These are phyloP conservation scores for Lachnellula arida DNA, from an alignment of 2,329 filamentous ascomycete genomes.

Conservation along the genomic window DNA sequence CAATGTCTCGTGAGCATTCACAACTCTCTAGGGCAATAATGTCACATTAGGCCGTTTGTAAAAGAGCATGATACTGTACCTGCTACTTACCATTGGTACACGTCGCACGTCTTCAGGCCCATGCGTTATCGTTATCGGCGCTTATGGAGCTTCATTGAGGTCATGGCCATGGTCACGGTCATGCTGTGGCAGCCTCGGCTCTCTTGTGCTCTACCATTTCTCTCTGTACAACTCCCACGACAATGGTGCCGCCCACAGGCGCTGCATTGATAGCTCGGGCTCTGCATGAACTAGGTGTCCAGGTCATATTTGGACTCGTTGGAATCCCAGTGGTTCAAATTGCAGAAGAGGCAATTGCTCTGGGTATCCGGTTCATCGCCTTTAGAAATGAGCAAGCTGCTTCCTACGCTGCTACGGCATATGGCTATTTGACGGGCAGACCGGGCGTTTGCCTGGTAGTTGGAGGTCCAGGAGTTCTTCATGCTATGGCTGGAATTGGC, in stretches of 20 bases:
- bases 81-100: slow-evolving; percentile 12
- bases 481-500: slow-evolving; percentile 51
- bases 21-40: not conserved
- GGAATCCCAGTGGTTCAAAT: slow-evolving; percentile 45
- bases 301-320: slow-evolving; percentile 29
- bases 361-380: slow-evolving; percentile 53
- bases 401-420: slow-evolving; percentile 52
- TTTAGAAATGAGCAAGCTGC: slow-evolving; percentile 57
- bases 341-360: slow-evolving; percentile 50
- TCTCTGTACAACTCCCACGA: slow-evolving; percentile 1
- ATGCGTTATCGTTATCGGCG: not conserved
- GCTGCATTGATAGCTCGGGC: slow-evolving; percentile 26
- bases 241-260: slow-evolving; percentile 16
- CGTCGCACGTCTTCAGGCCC: not conserved
- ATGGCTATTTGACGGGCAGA: slow-evolving; percentile 52
- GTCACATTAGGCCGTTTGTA: not conserved
- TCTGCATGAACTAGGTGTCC: slow-evolving; percentile 26
- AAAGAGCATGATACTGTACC: too few relatives aligned
- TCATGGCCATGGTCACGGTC: not conserved
- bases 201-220: not conserved
- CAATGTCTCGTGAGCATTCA: not conserved
- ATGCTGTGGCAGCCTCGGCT: slow-evolving; percentile 6
- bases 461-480: slow-evolving; percentile 53
- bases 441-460: slow-evolving; percentile 56
- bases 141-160: slow-evolving; percentile 1